Base-by-base conservation (phyloP, 768 basidiomycete species). In the Polyporus arcularius region DNA sequence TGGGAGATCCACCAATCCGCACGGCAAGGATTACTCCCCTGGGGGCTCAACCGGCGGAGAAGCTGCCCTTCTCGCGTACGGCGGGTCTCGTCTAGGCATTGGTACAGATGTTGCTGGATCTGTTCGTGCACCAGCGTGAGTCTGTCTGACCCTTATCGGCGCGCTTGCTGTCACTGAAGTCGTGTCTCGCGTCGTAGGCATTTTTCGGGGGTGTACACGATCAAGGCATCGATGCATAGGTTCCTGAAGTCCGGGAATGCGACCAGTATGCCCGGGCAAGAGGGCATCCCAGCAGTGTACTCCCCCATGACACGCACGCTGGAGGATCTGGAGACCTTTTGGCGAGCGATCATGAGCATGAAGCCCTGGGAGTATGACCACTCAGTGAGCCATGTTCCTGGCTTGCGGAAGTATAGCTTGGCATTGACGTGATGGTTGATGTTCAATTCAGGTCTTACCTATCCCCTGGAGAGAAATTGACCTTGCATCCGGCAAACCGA, bases 41-140 rank as follows among this genome's bases (percentile, higher is more conserved):
- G 83, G 83, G 0, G 83, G 80, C 11, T 83, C 81, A 0, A 80
- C 79, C 0, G 83, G 83, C 11, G 83, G 83, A 1, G 83, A 82
- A 47, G 78, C 74, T 2, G 81, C 83, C 4, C 72, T 84, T 11
- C 67, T 84, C 5, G 83, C 82, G 0, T 68, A 73, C 35, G 77
- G 77, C 10, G 82, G 83, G 2, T 72, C 73, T 3, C 71, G 79
- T 10, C 68, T 84, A 55, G 82, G 81, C 32, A 73, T 83, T n/a
- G 74, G 79, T 2, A 78, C 82, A 4, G 83, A 84, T 58, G 71
- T 83, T 30, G 82, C 82, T 0, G 84, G 84, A 4, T 80, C 79
- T 2, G 74, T 80, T 7, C 75, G 83, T 41, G 73, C 78, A 47
- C 83, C 83, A 4, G 78, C 83, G 31, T 81, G 81, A 67, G 70